Evolutionary conservation across 1,139 yeast species (phyloP).

Genomic region (Candida sp.): DNA sequence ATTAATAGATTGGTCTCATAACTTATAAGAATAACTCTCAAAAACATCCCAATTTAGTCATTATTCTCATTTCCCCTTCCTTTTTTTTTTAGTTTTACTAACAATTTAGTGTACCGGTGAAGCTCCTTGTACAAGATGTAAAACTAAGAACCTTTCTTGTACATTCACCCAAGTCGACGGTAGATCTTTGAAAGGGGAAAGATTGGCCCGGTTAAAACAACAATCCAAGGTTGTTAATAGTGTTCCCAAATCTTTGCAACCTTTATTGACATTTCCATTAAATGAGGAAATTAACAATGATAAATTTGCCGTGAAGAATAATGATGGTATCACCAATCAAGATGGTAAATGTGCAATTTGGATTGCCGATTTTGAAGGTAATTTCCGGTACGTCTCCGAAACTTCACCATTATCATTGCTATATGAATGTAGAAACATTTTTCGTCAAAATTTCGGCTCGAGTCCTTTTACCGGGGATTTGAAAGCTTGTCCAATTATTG

Average conservation of each 20-base stretch:
- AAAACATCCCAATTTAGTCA: too few species aligned
- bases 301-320: constrained; percentile 1
- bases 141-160: constrained; percentile 21
- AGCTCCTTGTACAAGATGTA: constrained; percentile 24
- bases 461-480: constrained; percentile 30
- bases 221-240: constrained; percentile 8
- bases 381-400: constrained; percentile 23
- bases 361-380: constrained; percentile 17
- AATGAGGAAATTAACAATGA: constrained; percentile 6
- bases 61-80: too few species aligned
- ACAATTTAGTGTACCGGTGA: constrained; percentile 20
- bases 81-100: background rate
- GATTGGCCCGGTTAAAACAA: constrained; percentile 14
- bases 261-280: constrained; percentile 20
- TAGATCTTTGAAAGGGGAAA: constrained; percentile 24
- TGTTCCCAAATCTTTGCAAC: constrained; percentile 24
- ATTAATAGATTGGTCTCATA: too few species aligned
- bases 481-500: constrained; percentile 27
- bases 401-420: constrained; percentile 22
- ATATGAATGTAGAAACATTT: constrained; percentile 22
- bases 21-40: too few species aligned
- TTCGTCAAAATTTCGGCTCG: constrained; percentile 11
- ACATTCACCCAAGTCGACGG: constrained; percentile 23
- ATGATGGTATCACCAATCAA: constrained; percentile 13
- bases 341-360: constrained; percentile 15